A percentile compares a stretch with the other conserved stretches of the same genome.
phyloP scores from a whole-genome alignment of 371 early-diverging fungal species.

The Mucor piriformis region DNA sequence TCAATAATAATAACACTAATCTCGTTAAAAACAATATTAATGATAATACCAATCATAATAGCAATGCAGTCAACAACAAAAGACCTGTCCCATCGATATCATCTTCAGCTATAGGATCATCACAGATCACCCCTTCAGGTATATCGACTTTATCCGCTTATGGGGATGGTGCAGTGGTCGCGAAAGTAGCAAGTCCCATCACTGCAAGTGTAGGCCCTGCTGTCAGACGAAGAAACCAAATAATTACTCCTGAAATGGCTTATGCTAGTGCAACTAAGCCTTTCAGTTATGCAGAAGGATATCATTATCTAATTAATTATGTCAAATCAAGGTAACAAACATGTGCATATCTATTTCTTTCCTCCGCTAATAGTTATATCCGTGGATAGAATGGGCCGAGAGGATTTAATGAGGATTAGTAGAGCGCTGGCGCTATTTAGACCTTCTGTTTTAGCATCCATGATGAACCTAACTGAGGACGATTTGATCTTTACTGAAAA shows the following conservation, averaged over 20 bases:
- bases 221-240: constrained; percentile 36
- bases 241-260: constrained; percentile 47
- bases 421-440: constrained; percentile 88
- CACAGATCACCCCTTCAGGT: constrained; percentile 39
- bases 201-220: constrained; percentile 27
- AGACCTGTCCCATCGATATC: constrained; percentile 29
- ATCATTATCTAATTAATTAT: constrained; percentile 79
- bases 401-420: constrained; percentile 86
- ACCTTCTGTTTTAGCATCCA: constrained; percentile 88
- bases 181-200: constrained; percentile 45
- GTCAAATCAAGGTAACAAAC: constrained; percentile 68
- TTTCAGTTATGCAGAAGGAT: constrained; percentile 85
- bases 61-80: constrained; percentile 1
- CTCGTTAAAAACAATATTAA: not conserved
- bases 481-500: constrained; percentile 94
- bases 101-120: constrained; percentile 34
- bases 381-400: constrained; percentile 76
- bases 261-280: constrained; percentile 67
- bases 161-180: constrained; percentile 49
- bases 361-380: not conserved
- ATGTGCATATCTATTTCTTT: not conserved
- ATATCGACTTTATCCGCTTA: constrained; percentile 42
- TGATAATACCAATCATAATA: constrained; percentile 6
- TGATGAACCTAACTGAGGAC: constrained; percentile 89
- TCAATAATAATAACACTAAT: not conserved